Evolutionary conservation across 1,139 yeast genomes (phyloP).

Genomic region (Lodderomyces theae): DNA sequence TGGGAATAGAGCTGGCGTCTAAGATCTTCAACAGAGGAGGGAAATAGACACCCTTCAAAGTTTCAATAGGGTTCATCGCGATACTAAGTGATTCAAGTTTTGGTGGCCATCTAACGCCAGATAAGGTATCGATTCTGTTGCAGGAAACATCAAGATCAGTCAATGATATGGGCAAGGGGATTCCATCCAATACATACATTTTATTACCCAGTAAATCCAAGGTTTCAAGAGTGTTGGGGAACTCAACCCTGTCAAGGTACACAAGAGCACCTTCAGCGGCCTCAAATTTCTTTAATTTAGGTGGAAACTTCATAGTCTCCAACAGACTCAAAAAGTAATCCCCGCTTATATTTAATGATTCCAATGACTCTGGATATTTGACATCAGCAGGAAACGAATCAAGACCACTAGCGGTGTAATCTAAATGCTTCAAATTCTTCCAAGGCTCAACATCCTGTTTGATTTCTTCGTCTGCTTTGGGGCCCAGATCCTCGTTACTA

Average conservation of each 20-base stretch:
- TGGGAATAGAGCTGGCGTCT: constrained; percentile 45
- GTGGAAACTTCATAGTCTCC: constrained; percentile 43
- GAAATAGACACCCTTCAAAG: constrained; percentile 40
- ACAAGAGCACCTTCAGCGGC: constrained; percentile 38
- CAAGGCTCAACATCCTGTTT: constrained; percentile 39
- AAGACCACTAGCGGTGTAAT: constrained; percentile 40
- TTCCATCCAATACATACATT: constrained; percentile 40
- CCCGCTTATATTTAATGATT: constrained; percentile 42
- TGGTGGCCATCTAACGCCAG: constrained; percentile 40
- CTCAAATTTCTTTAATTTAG: constrained; percentile 27
- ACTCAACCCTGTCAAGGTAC: constrained; percentile 35
- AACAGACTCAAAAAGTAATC: constrained; percentile 41
- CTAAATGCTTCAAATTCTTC: constrained; percentile 34
- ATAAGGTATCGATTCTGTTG: constrained; percentile 40
- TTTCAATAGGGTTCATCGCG: constrained; percentile 44
- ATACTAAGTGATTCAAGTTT: constrained; percentile 30
- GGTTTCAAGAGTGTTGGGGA: constrained; percentile 33
- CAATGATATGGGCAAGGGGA: constrained; percentile 36
- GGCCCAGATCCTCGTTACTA: constrained; percentile 33
- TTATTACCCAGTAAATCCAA: constrained; percentile 39
- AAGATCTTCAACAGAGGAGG: constrained; percentile 37
- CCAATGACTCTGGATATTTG: constrained; percentile 37
- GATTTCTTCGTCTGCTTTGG: constrained; percentile 39
- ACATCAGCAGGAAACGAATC: constrained; percentile 44
- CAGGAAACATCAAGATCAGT: constrained; percentile 37